Conservation (phyloP, 2,329 filamentous ascomycete species). For the Setomelanomma holmii region DNA sequence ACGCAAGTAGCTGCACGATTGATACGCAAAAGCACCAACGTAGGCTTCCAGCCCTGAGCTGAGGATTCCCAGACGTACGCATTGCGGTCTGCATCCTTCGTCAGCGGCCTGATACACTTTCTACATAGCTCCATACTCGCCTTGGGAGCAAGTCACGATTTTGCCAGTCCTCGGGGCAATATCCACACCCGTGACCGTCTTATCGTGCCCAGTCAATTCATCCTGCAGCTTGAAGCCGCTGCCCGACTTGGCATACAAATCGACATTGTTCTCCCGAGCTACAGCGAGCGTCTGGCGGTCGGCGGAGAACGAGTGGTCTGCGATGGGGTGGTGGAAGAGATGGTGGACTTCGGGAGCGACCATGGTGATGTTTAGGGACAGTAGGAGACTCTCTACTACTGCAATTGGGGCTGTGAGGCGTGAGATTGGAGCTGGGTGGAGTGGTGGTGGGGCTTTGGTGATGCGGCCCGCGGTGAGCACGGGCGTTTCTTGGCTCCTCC, state of each 20-base stretch:
- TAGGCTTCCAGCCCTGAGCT: slow-evolving; percentile 93
- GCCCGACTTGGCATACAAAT: slow-evolving; percentile 81
- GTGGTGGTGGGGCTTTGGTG: slow-evolving; percentile 20
- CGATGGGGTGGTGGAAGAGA: slow-evolving; percentile 94
- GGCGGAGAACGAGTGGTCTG: slow-evolving; percentile 96
- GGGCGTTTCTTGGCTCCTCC: slow-evolving; percentile 39
- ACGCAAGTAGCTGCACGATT: slow-evolving; percentile 96
- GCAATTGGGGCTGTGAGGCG: slow-evolving; percentile 20
- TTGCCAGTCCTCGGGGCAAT: slow-evolving; percentile 89
- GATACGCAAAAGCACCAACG: slow-evolving; percentile 93
- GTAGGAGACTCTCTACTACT: slow-evolving; percentile 98
- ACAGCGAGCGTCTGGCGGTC: slow-evolving; percentile 90
- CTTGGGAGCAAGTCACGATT: slow-evolving; percentile 97
- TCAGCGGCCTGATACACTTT: slow-evolving; percentile 21
- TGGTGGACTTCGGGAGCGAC: slow-evolving; percentile 89
- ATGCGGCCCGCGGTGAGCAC: slow-evolving; percentile 16
- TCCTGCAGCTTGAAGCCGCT: slow-evolving; percentile 83
- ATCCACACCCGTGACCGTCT: slow-evolving; percentile 94
- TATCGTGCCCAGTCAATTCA: slow-evolving; percentile 95
- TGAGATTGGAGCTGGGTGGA: slow-evolving; percentile 8
- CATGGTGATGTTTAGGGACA: slow-evolving; percentile 68
- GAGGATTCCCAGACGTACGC: slow-evolving; percentile 97
- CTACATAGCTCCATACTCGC: slow-evolving; percentile 54
- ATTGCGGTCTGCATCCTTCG: slow-evolving; percentile 75
- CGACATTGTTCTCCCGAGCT: slow-evolving; percentile 85